A percentile compares a stretch with the other conserved stretches of the same genome.
Conservation (phyloP, 176 grass and related monocot genomes). For the Hordeum vulgare region DNA sequence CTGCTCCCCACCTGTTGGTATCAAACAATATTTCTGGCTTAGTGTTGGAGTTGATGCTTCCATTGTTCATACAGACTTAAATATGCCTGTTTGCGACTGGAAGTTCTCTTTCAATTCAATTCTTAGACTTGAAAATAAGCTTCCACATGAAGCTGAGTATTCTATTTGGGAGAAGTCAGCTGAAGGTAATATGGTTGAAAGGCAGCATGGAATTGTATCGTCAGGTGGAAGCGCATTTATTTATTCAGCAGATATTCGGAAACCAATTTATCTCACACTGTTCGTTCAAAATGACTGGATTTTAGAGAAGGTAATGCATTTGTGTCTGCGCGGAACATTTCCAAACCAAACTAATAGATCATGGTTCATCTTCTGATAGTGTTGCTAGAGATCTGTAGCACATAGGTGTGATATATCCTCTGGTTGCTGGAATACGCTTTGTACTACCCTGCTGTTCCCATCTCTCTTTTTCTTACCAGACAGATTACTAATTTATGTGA, state of each 20-base stretch:
- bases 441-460: background rate
- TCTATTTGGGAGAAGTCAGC: slow-evolving; percentile 80
- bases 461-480: background rate
- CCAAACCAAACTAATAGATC: background rate
- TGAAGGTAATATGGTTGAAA: slow-evolving; percentile 86
- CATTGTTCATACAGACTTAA: slow-evolving; percentile 87
- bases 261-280: slow-evolving; percentile 78
- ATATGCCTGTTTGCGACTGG: slow-evolving; percentile 85
- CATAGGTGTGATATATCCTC: background rate
- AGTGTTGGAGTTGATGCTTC: slow-evolving; percentile 83
- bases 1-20: slow-evolving; percentile 39
- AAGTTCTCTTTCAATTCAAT: slow-evolving; percentile 89
- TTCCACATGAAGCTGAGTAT: slow-evolving; percentile 89
- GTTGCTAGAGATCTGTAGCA: background rate
- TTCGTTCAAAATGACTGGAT: slow-evolving; percentile 91
- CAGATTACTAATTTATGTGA: background rate
- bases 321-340: background rate
- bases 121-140: slow-evolving; percentile 94
- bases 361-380: background rate
- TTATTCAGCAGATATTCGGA: slow-evolving; percentile 90
- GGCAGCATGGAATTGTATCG: slow-evolving; percentile 61
- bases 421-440: background rate
- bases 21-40: slow-evolving; percentile 74
- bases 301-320: slow-evolving; percentile 78
- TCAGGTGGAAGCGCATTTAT: slow-evolving; percentile 78